phyloP scores from a whole-genome alignment of 2,329 filamentous ascomycete genomes.

The Clarireedia monteithiana region DNA sequence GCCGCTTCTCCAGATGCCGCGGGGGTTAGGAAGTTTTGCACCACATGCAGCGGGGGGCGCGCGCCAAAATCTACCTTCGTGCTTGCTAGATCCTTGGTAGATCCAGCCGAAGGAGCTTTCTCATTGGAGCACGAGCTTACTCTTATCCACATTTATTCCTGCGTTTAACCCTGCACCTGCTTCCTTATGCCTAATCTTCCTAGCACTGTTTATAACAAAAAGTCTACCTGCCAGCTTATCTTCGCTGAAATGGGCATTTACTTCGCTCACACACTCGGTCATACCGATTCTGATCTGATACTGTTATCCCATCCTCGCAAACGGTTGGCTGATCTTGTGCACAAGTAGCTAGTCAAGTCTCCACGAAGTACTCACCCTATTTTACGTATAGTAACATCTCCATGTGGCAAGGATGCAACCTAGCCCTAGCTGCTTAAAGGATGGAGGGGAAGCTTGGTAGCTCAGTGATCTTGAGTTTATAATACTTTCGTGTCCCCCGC shows the following conservation, averaged over 20 bases:
- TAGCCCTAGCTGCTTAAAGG: not conserved
- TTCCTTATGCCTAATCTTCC: not conserved
- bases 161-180: not conserved
- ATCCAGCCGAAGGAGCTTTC: too few relatives aligned
- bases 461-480: not conserved
- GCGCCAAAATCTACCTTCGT: too few relatives aligned
- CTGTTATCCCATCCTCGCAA: not conserved
- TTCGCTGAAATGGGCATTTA: not conserved
- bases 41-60: too few relatives aligned
- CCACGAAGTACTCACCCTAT: not conserved
- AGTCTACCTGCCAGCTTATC: not conserved
- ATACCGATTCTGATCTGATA: not conserved
- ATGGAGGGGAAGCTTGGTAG: not conserved
- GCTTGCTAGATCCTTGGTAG: too few relatives aligned
- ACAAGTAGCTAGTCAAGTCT: not conserved
- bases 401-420: conserved; percentile 1
- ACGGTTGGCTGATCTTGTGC: not conserved
- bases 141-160: too few relatives aligned
- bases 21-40: too few relatives aligned
- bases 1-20: too few relatives aligned
- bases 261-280: not conserved
- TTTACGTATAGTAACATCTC: not conserved
- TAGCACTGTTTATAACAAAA: not conserved
- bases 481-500: not conserved
- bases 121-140: too few relatives aligned